These are phyloP conservation scores for Aureobasidium sp. DNA, from an alignment of 2,329 filamentous ascomycete species.

Conservation along the genomic window DNA sequence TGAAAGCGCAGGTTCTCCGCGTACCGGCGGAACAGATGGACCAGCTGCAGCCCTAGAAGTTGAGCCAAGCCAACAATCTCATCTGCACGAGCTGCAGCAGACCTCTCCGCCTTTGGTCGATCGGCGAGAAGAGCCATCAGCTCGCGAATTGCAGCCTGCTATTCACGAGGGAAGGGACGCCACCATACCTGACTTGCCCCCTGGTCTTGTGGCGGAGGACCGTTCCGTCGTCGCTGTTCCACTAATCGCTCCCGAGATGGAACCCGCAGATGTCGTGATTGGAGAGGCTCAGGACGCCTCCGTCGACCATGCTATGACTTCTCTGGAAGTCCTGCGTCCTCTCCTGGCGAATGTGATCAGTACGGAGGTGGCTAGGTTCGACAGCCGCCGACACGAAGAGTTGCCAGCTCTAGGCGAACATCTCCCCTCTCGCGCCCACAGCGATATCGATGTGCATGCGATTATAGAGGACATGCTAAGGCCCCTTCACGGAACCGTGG, in stretches of 20 bases:
- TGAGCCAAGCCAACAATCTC: background rate
- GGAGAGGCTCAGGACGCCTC: background rate
- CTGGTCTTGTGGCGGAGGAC: background rate
- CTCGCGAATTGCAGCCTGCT: background rate
- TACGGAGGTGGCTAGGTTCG: too few species aligned
- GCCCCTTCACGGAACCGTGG: background rate
- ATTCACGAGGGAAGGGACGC: background rate
- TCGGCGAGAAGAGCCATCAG: background rate
- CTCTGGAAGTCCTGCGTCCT: too few species aligned
- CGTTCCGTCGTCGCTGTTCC: background rate
- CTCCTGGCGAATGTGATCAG: too few species aligned
- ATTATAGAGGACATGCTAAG: background rate
- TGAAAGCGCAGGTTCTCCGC: background rate
- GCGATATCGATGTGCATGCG: too few species aligned
- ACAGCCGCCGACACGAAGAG: too few species aligned
- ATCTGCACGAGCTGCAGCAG: background rate
- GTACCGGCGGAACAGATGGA: background rate
- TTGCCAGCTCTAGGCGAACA: too few species aligned
- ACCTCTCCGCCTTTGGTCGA: background rate
- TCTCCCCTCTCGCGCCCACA: too few species aligned
- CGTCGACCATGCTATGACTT: background rate
- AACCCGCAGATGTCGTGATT: too few species aligned
- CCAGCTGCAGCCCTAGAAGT: background rate
- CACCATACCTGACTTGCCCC: background rate
- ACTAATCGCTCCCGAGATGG: background rate